Percentiles rank a stretch among this genome's conserved stretches.
Conservation (phyloP, 768 basidiomycete genomes). For the Cystofilobasidium macerans region DNA sequence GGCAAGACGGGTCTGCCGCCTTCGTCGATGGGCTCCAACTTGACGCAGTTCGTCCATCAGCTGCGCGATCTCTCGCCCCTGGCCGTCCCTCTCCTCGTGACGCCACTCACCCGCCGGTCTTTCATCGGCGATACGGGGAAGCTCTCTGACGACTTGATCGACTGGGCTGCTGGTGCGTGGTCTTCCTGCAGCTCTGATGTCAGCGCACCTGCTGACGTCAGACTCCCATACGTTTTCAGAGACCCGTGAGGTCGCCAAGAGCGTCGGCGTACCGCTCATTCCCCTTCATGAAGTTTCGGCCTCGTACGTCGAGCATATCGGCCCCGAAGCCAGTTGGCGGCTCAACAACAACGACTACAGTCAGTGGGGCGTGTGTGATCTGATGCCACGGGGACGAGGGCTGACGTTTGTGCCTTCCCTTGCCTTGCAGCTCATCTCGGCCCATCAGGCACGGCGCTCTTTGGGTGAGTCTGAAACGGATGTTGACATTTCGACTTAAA, state of each 20-base stretch:
- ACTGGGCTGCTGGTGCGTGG: background rate
- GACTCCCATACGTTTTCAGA: background rate
- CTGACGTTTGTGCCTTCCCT: too few relatives aligned
- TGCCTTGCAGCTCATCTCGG: too few relatives aligned
- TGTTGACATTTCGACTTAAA: too few relatives aligned
- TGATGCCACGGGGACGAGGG: background rate
- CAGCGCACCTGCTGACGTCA: too few relatives aligned
- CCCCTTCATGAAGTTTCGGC: background rate
- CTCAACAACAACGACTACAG: conserved; percentile 4
- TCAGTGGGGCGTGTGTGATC: background rate
- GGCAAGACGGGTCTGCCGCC: background rate
- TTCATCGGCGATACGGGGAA: background rate
- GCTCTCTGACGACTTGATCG: background rate
- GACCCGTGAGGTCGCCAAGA: background rate
- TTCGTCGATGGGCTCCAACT: conserved; percentile 9
- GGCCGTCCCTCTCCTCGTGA: background rate
- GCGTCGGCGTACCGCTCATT: background rate
- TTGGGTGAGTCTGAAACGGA: too few relatives aligned
- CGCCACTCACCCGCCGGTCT: background rate
- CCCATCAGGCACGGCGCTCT: too few relatives aligned
- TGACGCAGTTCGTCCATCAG: background rate
- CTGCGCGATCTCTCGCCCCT: background rate
- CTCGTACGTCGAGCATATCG: conserved; percentile 8
- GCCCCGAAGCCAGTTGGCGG: conserved; percentile 1
- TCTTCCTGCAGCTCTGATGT: too few relatives aligned